These are phyloP conservation scores for Amylostereum areolatum DNA, from an alignment of 1,284 basidiomycete species.

Conservation along the genomic window DNA sequence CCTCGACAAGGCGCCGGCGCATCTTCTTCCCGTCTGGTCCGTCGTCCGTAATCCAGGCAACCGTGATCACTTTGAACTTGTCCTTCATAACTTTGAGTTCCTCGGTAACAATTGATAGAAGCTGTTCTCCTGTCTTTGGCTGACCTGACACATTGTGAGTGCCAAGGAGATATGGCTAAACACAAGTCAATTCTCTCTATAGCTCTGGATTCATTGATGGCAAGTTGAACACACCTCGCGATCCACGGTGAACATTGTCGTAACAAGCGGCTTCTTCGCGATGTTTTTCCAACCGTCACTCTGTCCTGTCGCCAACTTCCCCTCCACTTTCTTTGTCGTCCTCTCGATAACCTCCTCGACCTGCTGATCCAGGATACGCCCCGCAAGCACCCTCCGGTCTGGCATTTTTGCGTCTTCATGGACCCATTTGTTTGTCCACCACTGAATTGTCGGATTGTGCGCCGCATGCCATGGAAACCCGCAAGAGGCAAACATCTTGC, in stretches of 20 bases:
- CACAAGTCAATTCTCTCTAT: not conserved
- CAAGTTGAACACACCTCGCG: not conserved
- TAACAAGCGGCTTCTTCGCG: not conserved
- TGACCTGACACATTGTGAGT: slow-evolving; percentile 3
- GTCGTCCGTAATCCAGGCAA: slow-evolving; percentile 4
- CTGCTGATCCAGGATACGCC: not conserved
- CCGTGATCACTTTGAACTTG: not conserved
- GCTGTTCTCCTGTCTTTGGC: slow-evolving; percentile 2
- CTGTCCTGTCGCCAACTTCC: not conserved
- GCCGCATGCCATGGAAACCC: not conserved
- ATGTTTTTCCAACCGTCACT: not conserved
- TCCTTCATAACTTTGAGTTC: not conserved
- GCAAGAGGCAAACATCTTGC: not conserved
- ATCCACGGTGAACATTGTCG: not conserved
- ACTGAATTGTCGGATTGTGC: not conserved
- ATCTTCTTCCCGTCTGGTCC: slow-evolving; percentile 2
- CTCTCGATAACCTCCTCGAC: not conserved
- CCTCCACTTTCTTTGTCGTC: not conserved
- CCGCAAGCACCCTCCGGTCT: not conserved
- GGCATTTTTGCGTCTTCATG: not conserved
- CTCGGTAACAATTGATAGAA: not conserved
- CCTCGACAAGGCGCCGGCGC: not conserved
- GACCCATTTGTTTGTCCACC: not conserved
- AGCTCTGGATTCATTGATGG: not conserved
- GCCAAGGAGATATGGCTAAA: slow-evolving; percentile 3